phyloP scores from a whole-genome alignment of 2,329 filamentous ascomycete genomes.

The Fusarium tupiense region DNA sequence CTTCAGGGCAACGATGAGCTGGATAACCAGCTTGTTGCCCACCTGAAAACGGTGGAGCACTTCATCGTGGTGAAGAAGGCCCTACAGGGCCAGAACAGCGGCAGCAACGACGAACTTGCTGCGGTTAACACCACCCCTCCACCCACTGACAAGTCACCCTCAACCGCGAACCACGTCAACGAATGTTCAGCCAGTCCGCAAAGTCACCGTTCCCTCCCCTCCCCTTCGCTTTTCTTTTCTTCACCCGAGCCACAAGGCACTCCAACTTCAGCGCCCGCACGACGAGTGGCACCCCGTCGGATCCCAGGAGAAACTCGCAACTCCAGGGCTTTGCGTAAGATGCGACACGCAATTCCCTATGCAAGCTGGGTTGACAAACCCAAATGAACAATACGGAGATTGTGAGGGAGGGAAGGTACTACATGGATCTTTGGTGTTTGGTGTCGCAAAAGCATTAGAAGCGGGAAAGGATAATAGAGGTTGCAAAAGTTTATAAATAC shows the following conservation, averaged over 20 bases:
- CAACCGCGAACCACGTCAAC: accelerated
- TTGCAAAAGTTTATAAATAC: background rate
- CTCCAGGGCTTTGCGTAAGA: background rate
- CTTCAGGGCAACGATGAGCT: background rate
- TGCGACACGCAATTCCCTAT: background rate
- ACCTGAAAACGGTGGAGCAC: background rate
- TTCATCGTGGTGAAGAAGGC: background rate
- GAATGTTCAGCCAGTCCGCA: background rate
- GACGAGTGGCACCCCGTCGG: background rate
- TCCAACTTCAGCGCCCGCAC: background rate
- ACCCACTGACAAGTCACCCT: accelerated
- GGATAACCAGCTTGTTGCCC: background rate
- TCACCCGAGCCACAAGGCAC: background rate
- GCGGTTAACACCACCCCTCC: background rate
- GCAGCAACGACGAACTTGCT: too few relatives aligned
- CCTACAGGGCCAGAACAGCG: background rate
- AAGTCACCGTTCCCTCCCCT: accelerated
- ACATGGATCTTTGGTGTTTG: accelerated
- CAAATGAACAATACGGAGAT: background rate
- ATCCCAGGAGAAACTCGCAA: background rate
- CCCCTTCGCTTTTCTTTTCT: background rate
- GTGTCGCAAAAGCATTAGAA: background rate
- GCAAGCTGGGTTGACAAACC: background rate
- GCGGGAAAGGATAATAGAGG: too few relatives aligned
- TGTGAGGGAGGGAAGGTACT: too few relatives aligned